These are phyloP conservation scores for Panicum miliaceum DNA, from an alignment of 176 grass and related monocot species.

Conservation along the genomic window DNA sequence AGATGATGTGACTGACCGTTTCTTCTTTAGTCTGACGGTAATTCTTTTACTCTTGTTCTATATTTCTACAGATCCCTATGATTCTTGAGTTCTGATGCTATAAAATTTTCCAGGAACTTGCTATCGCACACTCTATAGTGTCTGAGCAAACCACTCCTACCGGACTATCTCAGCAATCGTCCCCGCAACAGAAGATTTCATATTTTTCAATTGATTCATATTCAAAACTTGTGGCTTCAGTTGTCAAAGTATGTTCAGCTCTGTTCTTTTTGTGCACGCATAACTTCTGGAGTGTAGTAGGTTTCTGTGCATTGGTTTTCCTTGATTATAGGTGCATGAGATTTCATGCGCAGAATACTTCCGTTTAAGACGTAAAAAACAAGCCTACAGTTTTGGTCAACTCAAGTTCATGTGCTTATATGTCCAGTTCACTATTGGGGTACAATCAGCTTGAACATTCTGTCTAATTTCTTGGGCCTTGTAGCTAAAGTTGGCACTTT, in stretches of 20 bases:
- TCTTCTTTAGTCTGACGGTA: slow-evolving; percentile 77
- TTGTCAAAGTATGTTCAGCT: slow-evolving; percentile 75
- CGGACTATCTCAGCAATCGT: slow-evolving; percentile 51
- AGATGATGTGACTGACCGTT: slow-evolving; percentile 90
- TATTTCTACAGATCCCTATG: slow-evolving; percentile 31
- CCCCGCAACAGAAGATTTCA: slow-evolving; percentile 63
- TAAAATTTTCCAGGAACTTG: slow-evolving; percentile 66
- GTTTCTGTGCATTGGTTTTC: background rate
- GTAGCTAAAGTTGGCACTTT: background rate
- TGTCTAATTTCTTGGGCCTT: background rate
- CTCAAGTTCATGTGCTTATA: background rate
- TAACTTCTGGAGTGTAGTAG: background rate
- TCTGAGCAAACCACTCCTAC: slow-evolving; percentile 67
- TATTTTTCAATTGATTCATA: slow-evolving; percentile 91
- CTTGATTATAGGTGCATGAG: background rate
- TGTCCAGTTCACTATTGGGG: background rate
- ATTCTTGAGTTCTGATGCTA: slow-evolving; percentile 33
- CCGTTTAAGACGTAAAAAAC: background rate
- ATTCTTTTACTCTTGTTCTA: slow-evolving; percentile 25
- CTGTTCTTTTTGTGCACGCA: background rate
- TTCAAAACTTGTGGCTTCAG: slow-evolving; percentile 74
- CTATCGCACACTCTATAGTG: slow-evolving; percentile 62
- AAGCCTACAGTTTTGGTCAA: background rate
- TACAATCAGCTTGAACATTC: background rate
- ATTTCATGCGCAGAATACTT: slow-evolving; percentile 12